These are phyloP conservation scores for Kingdonia uniflora DNA, from an alignment of 164 flowering plant species.

Conservation along the genomic window DNA sequence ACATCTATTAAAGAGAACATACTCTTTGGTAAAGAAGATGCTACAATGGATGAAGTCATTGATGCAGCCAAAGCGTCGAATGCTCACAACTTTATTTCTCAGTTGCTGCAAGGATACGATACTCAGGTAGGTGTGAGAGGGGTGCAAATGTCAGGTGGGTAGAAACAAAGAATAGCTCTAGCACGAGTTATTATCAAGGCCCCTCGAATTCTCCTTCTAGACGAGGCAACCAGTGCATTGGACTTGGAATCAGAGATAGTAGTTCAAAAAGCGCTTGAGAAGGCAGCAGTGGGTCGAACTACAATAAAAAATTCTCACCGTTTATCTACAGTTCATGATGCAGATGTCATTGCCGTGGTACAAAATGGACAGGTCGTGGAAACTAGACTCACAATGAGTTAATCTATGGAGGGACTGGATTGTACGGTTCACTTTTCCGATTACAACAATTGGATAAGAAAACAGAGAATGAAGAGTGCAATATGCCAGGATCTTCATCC, in stretches of 20 bases:
- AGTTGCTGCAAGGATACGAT: constrained; percentile 2
- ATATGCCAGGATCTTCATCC: neutral
- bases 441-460: neutral
- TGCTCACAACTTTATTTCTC: neutral
- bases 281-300: constrained; percentile 1
- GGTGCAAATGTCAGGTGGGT: constrained; percentile 2
- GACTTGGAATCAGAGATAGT: neutral
- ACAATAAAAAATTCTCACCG: neutral
- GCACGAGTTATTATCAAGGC: constrained; percentile 3
- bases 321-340: neutral
- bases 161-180: constrained; percentile 5
- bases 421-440: neutral
- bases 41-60: constrained; percentile 1
- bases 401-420: neutral
- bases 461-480: neutral
- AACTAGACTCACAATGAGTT: neutral
- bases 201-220: constrained; percentile 1
- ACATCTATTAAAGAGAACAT: constrained; percentile 1
- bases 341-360: neutral
- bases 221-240: constrained; percentile 5
- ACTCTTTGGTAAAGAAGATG: constrained; percentile 2
- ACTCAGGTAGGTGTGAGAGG: constrained; percentile 5
- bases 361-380: neutral
- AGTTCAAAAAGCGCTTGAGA: constrained; percentile 3
- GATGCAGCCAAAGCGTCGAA: constrained; percentile 2